Evolutionary conservation across 208 protist species (phyloP).

Genomic region (Vickermania ingenoplastis): DNA sequence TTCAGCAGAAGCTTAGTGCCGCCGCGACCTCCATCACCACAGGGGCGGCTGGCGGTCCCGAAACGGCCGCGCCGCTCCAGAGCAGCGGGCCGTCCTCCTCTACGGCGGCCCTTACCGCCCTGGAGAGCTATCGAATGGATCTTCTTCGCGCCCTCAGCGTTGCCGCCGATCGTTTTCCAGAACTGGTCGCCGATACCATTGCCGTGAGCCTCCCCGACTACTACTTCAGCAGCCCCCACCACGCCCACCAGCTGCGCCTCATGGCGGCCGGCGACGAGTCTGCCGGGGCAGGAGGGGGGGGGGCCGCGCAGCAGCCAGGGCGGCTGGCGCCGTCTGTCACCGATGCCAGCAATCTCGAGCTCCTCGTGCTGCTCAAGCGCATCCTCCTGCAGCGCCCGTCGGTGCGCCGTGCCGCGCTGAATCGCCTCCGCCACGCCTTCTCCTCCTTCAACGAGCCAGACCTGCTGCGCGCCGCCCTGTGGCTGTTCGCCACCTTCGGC

Average conservation of each 20-base stretch:
- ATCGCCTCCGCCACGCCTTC: conserved; percentile 52
- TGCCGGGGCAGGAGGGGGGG: too few relatives aligned
- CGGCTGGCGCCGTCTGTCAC: neutral
- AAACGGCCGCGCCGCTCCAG: neutral
- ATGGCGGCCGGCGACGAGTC: neutral
- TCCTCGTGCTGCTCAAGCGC: conserved; percentile 86
- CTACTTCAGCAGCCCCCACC: neutral
- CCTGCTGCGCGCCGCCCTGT: conserved; percentile 80
- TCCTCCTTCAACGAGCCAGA: conserved; percentile 38
- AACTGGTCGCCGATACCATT: neutral
- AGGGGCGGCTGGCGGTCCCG: conserved; percentile 20
- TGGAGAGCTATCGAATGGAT: neutral
- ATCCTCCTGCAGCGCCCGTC: conserved; percentile 86
- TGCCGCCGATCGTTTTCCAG: neutral
- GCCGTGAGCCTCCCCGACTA: neutral
- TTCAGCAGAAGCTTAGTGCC: conserved; percentile 70
- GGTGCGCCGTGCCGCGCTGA: conserved; percentile 59
- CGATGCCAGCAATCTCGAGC: neutral
- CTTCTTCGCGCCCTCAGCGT: neutral
- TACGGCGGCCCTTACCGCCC: conserved; percentile 29
- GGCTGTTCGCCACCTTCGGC: conserved; percentile 92
- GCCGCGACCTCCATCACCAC: conserved; percentile 92
- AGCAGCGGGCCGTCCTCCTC: neutral
- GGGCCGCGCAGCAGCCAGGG: neutral
- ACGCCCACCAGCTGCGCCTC: neutral